Evolutionary conservation across 2,329 filamentous ascomycete species (phyloP).

Genomic region (Monilinia aucupariae): DNA sequence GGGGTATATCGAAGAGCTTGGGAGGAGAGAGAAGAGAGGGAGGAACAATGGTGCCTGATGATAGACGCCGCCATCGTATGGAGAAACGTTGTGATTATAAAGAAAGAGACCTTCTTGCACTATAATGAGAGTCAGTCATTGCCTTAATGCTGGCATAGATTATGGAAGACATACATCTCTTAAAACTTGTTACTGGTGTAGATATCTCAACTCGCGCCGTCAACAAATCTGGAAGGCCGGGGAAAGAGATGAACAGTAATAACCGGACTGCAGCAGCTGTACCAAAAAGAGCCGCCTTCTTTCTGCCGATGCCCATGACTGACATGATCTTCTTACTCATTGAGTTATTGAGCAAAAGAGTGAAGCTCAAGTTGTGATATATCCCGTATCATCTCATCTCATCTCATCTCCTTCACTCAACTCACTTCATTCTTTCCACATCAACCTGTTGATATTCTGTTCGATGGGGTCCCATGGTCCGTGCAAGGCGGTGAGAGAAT

Average conservation of each 20-base stretch:
- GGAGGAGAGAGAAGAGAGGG: conserved; percentile 84
- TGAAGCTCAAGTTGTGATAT: conserved; percentile 19
- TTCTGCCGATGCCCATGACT: conserved; percentile 49
- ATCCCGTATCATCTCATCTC: background rate
- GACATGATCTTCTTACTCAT: background rate
- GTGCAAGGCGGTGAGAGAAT: conserved; percentile 18
- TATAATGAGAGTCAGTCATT: conserved; percentile 37
- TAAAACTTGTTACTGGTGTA: conserved; percentile 96
- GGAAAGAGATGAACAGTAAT: conserved; percentile 73
- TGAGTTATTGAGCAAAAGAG: conserved; percentile 20
- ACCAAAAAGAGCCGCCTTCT: conserved; percentile 64
- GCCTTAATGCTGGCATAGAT: background rate
- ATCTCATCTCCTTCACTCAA: background rate
- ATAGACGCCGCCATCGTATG: conserved; percentile 87
- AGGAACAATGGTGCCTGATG: conserved; percentile 83
- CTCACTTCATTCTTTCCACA: background rate
- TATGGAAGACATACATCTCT: conserved; percentile 64
- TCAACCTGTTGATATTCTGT: conserved; percentile 8
- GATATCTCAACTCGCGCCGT: conserved; percentile 93
- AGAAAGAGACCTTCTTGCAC: conserved; percentile 96
- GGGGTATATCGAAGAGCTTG: conserved; percentile 59
- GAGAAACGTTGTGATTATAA: conserved; percentile 92
- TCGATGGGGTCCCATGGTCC: background rate
- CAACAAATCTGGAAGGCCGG: conserved; percentile 75
- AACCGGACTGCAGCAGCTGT: conserved; percentile 74